Evolutionary conservation across 495 filamentous ascomycete species (phyloP).

Genomic region (Durotheca rogersii): DNA sequence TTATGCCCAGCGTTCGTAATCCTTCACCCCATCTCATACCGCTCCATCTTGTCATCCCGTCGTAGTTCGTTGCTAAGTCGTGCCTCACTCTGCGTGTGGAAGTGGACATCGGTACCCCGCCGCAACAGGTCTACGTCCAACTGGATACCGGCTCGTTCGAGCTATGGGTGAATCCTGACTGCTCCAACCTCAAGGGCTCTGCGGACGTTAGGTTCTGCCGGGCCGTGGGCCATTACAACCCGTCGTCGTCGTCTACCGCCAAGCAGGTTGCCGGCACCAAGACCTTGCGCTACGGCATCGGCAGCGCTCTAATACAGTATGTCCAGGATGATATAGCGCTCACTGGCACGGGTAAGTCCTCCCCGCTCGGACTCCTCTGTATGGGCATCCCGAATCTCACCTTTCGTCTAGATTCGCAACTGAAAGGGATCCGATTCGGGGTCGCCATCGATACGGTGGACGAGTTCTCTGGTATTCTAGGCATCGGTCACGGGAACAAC

Average conservation of each 20-base stretch:
- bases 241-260: slow-evolving; percentile 39
- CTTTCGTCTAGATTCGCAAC: slow-evolving; percentile 25
- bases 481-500: slow-evolving; percentile 48
- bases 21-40: no score
- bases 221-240: slow-evolving; percentile 43
- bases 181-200: slow-evolving; percentile 35
- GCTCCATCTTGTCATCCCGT: neutral
- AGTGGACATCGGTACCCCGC: slow-evolving; percentile 52
- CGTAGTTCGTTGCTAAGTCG: slow-evolving; percentile 23
- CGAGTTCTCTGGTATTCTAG: slow-evolving; percentile 49
- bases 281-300: slow-evolving; percentile 49
- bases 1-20: slow-evolving; percentile 45
- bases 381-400: neutral
- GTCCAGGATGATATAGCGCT: slow-evolving; percentile 46
- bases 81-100: no score
- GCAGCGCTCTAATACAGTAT: slow-evolving; percentile 46
- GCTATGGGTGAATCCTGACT: slow-evolving; percentile 54
- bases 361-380: neutral
- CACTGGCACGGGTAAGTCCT: slow-evolving; percentile 33
- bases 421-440: slow-evolving; percentile 47
- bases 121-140: slow-evolving; percentile 49
- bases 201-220: slow-evolving; percentile 46
- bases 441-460: slow-evolving; percentile 43
- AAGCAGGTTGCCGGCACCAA: slow-evolving; percentile 33
- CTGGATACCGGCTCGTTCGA: slow-evolving; percentile 54